Base-by-base conservation (phyloP, 2,329 filamentous ascomycete genomes). In the Claviceps pusilla region DNA sequence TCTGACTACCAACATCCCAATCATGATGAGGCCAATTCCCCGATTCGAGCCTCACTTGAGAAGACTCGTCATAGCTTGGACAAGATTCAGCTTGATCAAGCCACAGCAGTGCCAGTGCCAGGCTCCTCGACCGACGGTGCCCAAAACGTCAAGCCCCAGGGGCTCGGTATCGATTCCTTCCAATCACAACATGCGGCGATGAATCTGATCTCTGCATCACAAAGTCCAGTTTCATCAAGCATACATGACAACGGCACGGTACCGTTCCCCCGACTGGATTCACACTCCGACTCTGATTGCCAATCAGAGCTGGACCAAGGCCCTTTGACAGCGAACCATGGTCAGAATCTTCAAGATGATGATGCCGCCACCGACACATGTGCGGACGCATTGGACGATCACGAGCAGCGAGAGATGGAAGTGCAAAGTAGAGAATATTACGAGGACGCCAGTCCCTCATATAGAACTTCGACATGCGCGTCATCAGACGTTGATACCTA, bases 1-100 rank as follows among this genome's bases (percentile, higher is more conserved):
- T 63, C 68, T 9, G 71, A 75, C 50, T 78, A 79, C 59, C 72
- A 71, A 54, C 76, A 73, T 56, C 73, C 75, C 0, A 79, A 78
- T 53, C 71, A 73, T 7, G 73, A 78, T 37, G 73, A 75, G 39
- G 61, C 65, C 12, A 19, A 33, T 12, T 51, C 48, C 7, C 45
- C 43, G 14, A 4, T 45, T 24, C 16, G 7, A 48, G 48, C 12
- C 24, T 50, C 50, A 6, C n/a, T 16, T 3, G n/a, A 43, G 19
- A 14, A 35, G 24, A 2, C 47, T 10, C 24, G 7, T 29, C n/a
- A 35, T 10, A 24, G 48, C 24, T 31, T 53, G 12, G 46, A 41
- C 11, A 19, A 46, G 12, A 7, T 24, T 28, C 39, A 53, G 7
- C 14, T 35, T 33, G 37, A 24, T n/a, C 29, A 42, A 24, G 35